Evolutionary conservation across 257 asterid genomes (phyloP).

Genomic region (Penstemon barbatus): DNA sequence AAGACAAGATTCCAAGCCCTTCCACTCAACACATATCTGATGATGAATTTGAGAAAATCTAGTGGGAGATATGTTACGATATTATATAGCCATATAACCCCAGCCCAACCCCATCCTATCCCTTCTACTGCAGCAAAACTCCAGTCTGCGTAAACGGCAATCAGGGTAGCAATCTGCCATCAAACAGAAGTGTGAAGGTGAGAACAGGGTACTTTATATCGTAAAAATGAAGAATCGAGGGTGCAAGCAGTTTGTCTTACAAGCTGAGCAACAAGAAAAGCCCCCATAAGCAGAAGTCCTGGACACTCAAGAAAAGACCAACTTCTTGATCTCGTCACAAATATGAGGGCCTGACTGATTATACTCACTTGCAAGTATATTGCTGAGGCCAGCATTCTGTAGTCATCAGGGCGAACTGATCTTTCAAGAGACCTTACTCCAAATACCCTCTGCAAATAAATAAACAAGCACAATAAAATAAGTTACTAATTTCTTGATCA

Average conservation of each 20-base stretch:
- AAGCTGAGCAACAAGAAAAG: slow-evolving; percentile 30
- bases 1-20: slow-evolving; percentile 36
- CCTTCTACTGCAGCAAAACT: slow-evolving; percentile 34
- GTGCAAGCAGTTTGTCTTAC: slow-evolving; percentile 8
- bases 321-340: slow-evolving; percentile 33
- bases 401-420: slow-evolving; percentile 25
- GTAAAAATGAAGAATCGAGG: not conserved
- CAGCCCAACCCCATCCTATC: slow-evolving; percentile 39
- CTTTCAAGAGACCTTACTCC: slow-evolving; percentile 31
- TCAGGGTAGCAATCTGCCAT: slow-evolving; percentile 32
- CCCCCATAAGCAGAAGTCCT: slow-evolving; percentile 30
- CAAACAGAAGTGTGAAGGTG: not conserved
- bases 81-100: slow-evolving; percentile 36
- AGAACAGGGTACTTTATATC: not conserved
- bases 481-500: not conserved
- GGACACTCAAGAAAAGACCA: slow-evolving; percentile 37
- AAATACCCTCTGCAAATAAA: slow-evolving; percentile 25
- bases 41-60: slow-evolving; percentile 29
- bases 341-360: slow-evolving; percentile 36
- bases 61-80: slow-evolving; percentile 30
- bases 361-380: slow-evolving; percentile 36
- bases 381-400: slow-evolving; percentile 32
- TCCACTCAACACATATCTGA: slow-evolving; percentile 32
- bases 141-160: slow-evolving; percentile 35
- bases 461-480: not conserved